Base-by-base conservation (phyloP, 495 filamentous ascomycete genomes). In the Aspergillus heteromorphus region DNA sequence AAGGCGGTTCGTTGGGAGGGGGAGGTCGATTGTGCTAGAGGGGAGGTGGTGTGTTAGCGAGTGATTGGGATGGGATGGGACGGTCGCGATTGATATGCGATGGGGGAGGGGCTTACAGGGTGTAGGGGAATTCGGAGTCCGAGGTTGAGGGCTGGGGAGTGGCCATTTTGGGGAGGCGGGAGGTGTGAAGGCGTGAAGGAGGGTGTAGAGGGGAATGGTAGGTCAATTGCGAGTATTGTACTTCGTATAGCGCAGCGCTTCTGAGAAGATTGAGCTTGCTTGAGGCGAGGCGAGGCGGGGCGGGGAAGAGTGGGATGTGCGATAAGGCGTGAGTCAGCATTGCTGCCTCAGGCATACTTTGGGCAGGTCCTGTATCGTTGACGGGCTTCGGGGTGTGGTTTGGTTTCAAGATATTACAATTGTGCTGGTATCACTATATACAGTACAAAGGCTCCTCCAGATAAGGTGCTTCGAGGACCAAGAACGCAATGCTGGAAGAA, bases 1-100 rank as follows among this genome's bases (percentile, higher is more conserved):
- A 31, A 97, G 84, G 54, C 85, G 86, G 29, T 85, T 73, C 43
- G 85, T 88, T 19, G 92, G 93, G 60, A 98, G 85, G 30, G 95
- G 93, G 45, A 96, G 76, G 53, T 83, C 78, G 58, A 97, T 83
- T 20, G 78, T 85, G 54, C 92, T 96, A n/a, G 62, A 31, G 23
- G 30, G 42, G 21, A 36, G 45, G 36, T 23, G 45, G 51, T 49
- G n/a, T 49, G 61, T 54, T 36, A 30, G 62, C 63, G 45, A 63
- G 54, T 53, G 53, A 38, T 48, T 38, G 20, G n/a, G n/a, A n/a
- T n/a, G n/a, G n/a, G n/a, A n/a, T n/a, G n/a, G n/a, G n/a, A n/a
- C n/a, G n/a, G n/a, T n/a, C n/a, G n/a, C 29, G 29, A 23, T 36
- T 55, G 21, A 20, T 27, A 49, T 41, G 9, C 42, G 41, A 31